A percentile compares a stretch with the other conserved stretches of the same genome.
These are phyloP conservation scores for Hypoxylon rickii DNA, from an alignment of 495 filamentous ascomycete species.

Conservation along the genomic window DNA sequence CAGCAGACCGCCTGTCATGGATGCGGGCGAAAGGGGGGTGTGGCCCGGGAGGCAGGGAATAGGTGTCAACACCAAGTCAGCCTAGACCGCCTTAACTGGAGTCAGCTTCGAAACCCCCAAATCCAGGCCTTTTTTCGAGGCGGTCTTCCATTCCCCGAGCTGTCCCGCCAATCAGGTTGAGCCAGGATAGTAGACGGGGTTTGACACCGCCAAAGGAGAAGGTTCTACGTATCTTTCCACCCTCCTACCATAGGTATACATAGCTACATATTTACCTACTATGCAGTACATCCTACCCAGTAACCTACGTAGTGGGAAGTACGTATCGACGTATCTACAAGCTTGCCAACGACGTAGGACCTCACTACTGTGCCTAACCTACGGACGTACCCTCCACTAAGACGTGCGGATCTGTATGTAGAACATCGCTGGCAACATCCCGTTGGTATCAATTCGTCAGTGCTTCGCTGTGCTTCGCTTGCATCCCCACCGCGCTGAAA, in stretches of 20 bases:
- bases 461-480: conserved; percentile 28
- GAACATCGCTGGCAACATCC: conserved; percentile 30
- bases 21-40: conserved; percentile 31
- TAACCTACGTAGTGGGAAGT: too few relatives aligned
- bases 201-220: conserved; percentile 26
- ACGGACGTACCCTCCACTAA: conserved; percentile 10
- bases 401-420: conserved; percentile 20
- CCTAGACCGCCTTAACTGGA: conserved; percentile 36
- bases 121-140: neutral
- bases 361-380: conserved; percentile 4
- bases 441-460: conserved; percentile 26
- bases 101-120: conserved; percentile 32
- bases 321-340: too few relatives aligned
- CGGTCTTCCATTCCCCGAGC: conserved; percentile 24
- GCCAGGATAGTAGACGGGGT: conserved; percentile 14
- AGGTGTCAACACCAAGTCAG: conserved; percentile 32
- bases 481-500: conserved; percentile 19
- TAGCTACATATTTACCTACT: neutral
- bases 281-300: too few relatives aligned
- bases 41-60: conserved; percentile 28
- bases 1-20: conserved; percentile 43
- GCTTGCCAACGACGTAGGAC: too few relatives aligned
- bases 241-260: neutral
- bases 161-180: conserved; percentile 22
- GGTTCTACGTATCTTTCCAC: conserved; percentile 10